Conservation (phyloP, 2,329 filamentous ascomycete genomes). For the Aspergillus cejpii region DNA sequence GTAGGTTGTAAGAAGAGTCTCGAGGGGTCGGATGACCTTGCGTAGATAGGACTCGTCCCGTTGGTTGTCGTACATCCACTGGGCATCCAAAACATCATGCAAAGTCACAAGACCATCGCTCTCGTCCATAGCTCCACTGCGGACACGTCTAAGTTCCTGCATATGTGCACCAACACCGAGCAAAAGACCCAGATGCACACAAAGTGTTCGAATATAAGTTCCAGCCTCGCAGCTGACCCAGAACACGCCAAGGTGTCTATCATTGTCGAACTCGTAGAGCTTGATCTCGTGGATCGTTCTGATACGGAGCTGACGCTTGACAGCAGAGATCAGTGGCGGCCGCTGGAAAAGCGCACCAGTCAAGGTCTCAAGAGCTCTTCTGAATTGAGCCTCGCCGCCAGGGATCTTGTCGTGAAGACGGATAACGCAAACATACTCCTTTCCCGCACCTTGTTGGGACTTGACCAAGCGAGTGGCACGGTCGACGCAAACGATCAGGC, state of each 20-base stretch:
- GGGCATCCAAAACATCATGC: slow-evolving; percentile 90
- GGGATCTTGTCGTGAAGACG: slow-evolving; percentile 92
- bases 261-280: slow-evolving; percentile 95
- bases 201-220: slow-evolving; percentile 97
- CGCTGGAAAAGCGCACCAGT: slow-evolving; percentile 96
- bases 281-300: slow-evolving; percentile 97
- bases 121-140: slow-evolving; percentile 93
- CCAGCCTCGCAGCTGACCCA: slow-evolving; percentile 99
- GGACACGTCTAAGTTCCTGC: slow-evolving; percentile 93
- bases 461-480: slow-evolving; percentile 96
- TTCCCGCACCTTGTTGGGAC: slow-evolving; percentile 96
- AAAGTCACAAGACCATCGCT: slow-evolving; percentile 81
- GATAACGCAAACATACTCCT: slow-evolving; percentile 96
- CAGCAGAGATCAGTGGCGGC: slow-evolving; percentile 92
- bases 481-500: slow-evolving; percentile 91
- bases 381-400: slow-evolving; percentile 86
- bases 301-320: slow-evolving; percentile 97
- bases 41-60: slow-evolving; percentile 89
- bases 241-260: slow-evolving; percentile 93
- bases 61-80: slow-evolving; percentile 94
- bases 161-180: slow-evolving; percentile 89
- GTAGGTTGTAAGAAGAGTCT: slow-evolving; percentile 85
- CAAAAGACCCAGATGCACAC: slow-evolving; percentile 77
- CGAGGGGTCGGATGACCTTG: slow-evolving; percentile 82
- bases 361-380: slow-evolving; percentile 87